Conservation (phyloP, 1,284 basidiomycete genomes). For the Melampsora larici-populina region DNA sequence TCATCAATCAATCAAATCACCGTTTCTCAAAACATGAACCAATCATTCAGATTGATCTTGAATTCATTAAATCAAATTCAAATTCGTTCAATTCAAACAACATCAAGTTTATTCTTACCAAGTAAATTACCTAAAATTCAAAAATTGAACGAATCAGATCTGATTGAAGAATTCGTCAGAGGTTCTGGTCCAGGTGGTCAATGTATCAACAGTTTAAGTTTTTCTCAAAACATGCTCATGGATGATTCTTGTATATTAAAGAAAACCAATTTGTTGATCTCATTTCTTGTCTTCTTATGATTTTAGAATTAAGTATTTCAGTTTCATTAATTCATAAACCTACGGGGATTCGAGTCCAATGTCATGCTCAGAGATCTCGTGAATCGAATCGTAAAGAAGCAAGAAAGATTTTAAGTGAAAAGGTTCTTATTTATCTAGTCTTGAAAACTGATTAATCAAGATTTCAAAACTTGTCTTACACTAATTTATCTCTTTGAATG, state of each 20-base stretch:
- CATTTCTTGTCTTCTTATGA: background rate
- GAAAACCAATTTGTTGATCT: background rate
- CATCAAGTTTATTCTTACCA: slow-evolving; percentile 16
- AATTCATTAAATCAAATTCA: slow-evolving; percentile 40
- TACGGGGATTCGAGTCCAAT: slow-evolving; percentile 41
- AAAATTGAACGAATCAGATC: slow-evolving; percentile 48
- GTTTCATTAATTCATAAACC: slow-evolving; percentile 40
- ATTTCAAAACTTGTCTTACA: no score
- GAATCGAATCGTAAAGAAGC: slow-evolving; percentile 31
- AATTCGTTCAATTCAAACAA: slow-evolving; percentile 44
- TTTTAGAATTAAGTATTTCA: slow-evolving; percentile 38
- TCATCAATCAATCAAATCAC: no score
- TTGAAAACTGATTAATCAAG: no score
- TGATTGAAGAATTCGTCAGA: slow-evolving; percentile 51
- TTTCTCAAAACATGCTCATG: no score
- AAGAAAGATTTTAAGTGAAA: slow-evolving; percentile 33
- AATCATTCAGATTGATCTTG: no score
- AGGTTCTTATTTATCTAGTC: background rate
- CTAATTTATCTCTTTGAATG: no score
- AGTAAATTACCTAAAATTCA: slow-evolving; percentile 49
- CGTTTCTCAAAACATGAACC: no score
- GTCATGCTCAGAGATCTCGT: slow-evolving; percentile 33
- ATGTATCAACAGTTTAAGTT: slow-evolving; percentile 51
- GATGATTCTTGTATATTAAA: background rate
- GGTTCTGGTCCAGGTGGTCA: slow-evolving; percentile 52